Evolutionary conservation across 2,329 filamentous ascomycete species (phyloP), one percentile per base, ranked within the genome.

Genomic region (Colletotrichum tabaci): DNA sequence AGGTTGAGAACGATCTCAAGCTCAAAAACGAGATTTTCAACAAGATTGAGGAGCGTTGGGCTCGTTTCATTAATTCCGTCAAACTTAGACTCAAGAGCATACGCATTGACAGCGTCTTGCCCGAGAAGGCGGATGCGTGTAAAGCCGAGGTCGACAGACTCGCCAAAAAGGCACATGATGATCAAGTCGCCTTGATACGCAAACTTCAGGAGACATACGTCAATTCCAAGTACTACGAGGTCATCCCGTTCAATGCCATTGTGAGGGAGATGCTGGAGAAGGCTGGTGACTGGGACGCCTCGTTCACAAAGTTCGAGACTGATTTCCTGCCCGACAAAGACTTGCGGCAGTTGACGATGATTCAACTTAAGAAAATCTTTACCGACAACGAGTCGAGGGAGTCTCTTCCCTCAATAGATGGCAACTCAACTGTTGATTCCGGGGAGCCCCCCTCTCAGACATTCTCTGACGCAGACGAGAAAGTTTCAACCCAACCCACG

Each of bases 251-350:
- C 74, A 99, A 98, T 76, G 89, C 92, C 68, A 93, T 96, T 9
- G 90, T 98, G 61, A 91, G 96, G 75, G 93, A 94, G 67, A 96
- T 98, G 86, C 91, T 98, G 74, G 95, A 98, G 79, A 97, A 94
- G 76, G 95, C 96, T 4, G 91, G 95, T 23, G 94, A 95, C 74
- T 99, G 96, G 96, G 97, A 99, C 78, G 91, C 92, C 30, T 91
- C 91, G 0, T 99, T 99, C 83, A 88, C 91, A 67, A 93, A 96
- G 66, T 98, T 99, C 71, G 97, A 99, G 79, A 90, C 91, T 53
- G 93, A 97, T 76, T 99, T 96, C 82, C 92, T 99, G 77, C 96
- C 96, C 0, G 97, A 99, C 80, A 98, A 97, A 78, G 96, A 99
- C 83, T 97, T 99, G 77, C 90, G 95, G 73, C 91, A 96, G 77